Base-by-base conservation (phyloP, 2,329 filamentous ascomycete species). In the Septoria petroselini region DNA sequence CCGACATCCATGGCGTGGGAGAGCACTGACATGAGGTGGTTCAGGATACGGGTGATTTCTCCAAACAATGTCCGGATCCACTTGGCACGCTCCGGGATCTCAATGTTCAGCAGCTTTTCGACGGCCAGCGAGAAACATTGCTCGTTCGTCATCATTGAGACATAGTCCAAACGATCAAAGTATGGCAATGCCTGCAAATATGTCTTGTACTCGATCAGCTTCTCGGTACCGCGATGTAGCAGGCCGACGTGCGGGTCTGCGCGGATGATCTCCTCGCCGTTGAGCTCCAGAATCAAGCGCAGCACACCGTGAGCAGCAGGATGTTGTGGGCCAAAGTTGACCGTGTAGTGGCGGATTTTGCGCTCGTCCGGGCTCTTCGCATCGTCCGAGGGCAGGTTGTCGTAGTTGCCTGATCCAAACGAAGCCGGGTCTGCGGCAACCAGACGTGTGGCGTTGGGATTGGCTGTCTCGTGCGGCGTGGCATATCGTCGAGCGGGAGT, bases 91-190 rank as follows among this genome's bases (percentile, higher is more conserved):
- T 93, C 86, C 18, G 93, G 93, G 58, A 98, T 88, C 70, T 98
- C 94, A 59, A 98, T 79, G 72, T 98, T 98, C 65, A 98, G 78
- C 54, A 98, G 80, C 80, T 98, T 98, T 81, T 98, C 93, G 48
- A 97, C 91, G 15, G 90, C 93, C 60, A 98, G 80, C 30, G 90
- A 83, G 73, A 89, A 98, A 69, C 90, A 95, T 75, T 98, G 93
- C 79, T 98, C 93, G 73, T 98, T 98, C 66, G 93, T 98, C 93
- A 98, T 98, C 94, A 98, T 98, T 66, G 90, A 96, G 63, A 96
- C 91, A 73, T 98, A 98, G 74, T 98, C 93, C 71, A 98, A 80
- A 63, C 93, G 89, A 75, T 98, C 93, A 70, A 98, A 98, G 78
- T 98, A 98, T 49, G 93, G 93, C 68, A 98, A 78, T 50, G 93